Conservation (phyloP, 257 asterid genomes). For the Penstemon barbatus region DNA sequence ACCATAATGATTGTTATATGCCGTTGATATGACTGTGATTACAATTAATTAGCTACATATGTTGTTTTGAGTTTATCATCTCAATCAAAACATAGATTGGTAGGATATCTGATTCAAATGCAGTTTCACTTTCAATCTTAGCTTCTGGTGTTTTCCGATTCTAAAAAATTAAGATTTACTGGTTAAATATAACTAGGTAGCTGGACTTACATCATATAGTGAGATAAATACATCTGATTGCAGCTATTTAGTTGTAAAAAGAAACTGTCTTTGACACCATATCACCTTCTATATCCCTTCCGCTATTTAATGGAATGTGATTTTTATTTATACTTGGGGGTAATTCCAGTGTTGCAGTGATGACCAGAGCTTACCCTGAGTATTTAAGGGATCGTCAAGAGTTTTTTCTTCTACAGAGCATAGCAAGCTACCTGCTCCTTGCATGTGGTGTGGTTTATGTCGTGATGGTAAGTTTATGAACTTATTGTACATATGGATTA, state of each 20-base stretch:
- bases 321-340: conserved; percentile 4
- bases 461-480: conserved; percentile 60
- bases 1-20: not conserved
- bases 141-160: not conserved
- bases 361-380: conserved; percentile 97
- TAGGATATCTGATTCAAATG: not conserved
- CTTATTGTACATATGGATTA: conserved; percentile 24
- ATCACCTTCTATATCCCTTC: not conserved
- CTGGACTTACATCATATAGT: not conserved
- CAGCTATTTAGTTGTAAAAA: conserved; percentile 9
- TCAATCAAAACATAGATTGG: not conserved
- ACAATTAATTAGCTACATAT: not conserved
- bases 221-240: conserved; percentile 5
- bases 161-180: not conserved
- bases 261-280: conserved; percentile 1
- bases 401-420: conserved; percentile 79
- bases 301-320: conserved; percentile 12
- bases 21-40: not conserved
- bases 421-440: conserved; percentile 81
- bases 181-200: not conserved
- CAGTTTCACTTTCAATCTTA: not conserved
- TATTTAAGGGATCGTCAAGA: conserved; percentile 51
- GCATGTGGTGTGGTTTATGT: conserved; percentile 76
- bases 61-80: conserved; percentile 20
- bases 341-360: conserved; percentile 83